Evolutionary conservation across 345 rosid species (phyloP), one percentile per base, ranked within the genome.

Genomic region (Pugionium dolabratum): DNA sequence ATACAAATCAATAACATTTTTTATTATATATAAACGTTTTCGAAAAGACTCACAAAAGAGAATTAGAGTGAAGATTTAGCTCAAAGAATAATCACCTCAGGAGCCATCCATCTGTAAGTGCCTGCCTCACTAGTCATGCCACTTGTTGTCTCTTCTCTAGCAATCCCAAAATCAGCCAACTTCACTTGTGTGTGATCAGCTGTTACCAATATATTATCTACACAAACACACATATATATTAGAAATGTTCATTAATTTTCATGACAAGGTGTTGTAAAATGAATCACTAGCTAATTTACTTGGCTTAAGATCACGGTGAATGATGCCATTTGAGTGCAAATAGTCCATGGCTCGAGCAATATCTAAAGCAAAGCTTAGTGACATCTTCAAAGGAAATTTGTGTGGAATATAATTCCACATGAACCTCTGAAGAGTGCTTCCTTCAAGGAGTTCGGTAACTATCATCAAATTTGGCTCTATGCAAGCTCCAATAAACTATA

Each of bases 31-130:
- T 41, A 10, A 18, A 18, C 18, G 18, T 18, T 18, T 18, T 18
- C 18, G 18, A 18, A 18, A 18, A 18, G 18, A 18, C 18, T 18
- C 18, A 18, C 18, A 18, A 18, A 18, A 18, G 18, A 18, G 18
- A 18, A 18, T 18, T 18, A 18, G 25, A 9, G 27, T 29, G 3
- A 57, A 47, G 27, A 54, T 5, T 54, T 3, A 25, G 58, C 11
- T 47, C 4, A 62, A 45, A 64, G 7, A 61, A 29, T 9, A 2
- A 48, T 40, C 63, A 88, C 91, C 86, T 84, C 95, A 0, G 91
- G 95, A 72, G 95, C 95, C 95, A 88, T 88, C 83, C 86, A 88
- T 52, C 82, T 76, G 67, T 80, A 85, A 33, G 86, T 82, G 25
- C 95, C 95, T 8, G 80, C 84, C 59, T 79, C 91, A 72, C 82